Base-by-base conservation (phyloP, 2,329 filamentous ascomycete species). In the Zelopaecilomyces penicillatus region DNA sequence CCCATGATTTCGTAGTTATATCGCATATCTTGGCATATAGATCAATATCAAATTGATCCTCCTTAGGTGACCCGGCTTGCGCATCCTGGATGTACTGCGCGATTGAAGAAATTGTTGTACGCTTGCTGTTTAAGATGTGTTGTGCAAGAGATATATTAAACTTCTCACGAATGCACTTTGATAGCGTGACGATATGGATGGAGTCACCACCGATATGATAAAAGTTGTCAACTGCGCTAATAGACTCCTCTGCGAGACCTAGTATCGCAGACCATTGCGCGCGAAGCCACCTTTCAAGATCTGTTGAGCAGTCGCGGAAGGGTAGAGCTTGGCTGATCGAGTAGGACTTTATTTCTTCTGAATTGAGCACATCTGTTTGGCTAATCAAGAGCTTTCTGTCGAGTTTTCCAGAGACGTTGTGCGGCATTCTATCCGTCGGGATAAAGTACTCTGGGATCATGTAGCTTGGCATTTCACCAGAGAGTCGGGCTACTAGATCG, bases 191-290 rank as follows among this genome's bases (percentile, higher is more conserved):
- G 26, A 54, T 49, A 11, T 44, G 45, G 30, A 54, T 53, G 3
- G 53, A 55, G 31, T 55, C 52, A 10, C 53, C 53, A 2, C 53
- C 53, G 1, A 55, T 43, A 12, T 41, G 42, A 37, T 50, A 54
- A 35, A 55, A 55, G 35, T 51, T 54, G 37, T 55, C 51, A 8
- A 51, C 44, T 1, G 44, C 28, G 34, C 51, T 43, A 35, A 55
- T 51, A 9, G 41, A 45, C 7, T 40, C 37, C 2, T 43, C 45
- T 1, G 43, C 37, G 2, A 52, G 37, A n/a, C 42, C 36, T 34
- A 49, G 43, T 8, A 41, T 28, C 10, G 30, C n/a, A 5, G 45
- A 39, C 45, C 45, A 47, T 8, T 41, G 33, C 11, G 12, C n/a
- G 8, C 42, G 45, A n/a, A 47, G 6, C 37, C 38, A 37, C 32